phyloP scores from a whole-genome alignment of 2,329 filamentous ascomycete genomes.

The Penicillium expansum region DNA sequence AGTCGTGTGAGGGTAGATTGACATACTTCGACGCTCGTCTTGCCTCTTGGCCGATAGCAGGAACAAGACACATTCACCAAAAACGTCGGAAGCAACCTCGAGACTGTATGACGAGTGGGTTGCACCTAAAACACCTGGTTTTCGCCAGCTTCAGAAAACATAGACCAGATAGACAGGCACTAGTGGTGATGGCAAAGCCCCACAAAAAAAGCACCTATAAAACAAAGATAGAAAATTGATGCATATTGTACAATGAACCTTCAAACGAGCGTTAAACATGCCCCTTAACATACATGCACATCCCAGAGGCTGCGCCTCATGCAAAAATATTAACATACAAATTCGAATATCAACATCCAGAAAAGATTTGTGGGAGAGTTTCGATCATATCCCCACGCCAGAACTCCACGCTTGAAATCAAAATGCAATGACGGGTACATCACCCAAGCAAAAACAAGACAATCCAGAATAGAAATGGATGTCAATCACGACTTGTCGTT shows the following conservation, averaged over 20 bases:
- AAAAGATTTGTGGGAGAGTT: conserved; percentile 22
- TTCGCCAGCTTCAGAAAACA: background rate
- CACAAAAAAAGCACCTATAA: background rate
- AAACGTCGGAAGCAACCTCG: background rate
- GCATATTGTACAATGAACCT: conserved; percentile 19
- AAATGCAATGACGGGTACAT: conserved; percentile 12
- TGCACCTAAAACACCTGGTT: background rate
- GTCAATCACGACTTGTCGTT: conserved; percentile 27
- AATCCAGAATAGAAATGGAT: background rate
- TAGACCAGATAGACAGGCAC: background rate
- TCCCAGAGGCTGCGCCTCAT: conserved; percentile 8
- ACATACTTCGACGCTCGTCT: background rate
- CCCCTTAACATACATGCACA: conserved; percentile 14
- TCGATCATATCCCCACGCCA: conserved; percentile 17
- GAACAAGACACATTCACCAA: background rate
- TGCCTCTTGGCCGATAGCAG: background rate
- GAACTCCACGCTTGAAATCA: conserved; percentile 25
- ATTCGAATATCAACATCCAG: conserved; percentile 7
- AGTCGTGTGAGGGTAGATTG: background rate
- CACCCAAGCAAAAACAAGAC: background rate
- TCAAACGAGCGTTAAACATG: background rate
- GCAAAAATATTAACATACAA: conserved; percentile 14
- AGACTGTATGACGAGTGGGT: background rate
- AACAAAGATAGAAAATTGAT: conserved; percentile 7
- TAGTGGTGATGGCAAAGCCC: background rate